A percentile compares a stretch with the other conserved stretches of the same genome.
phyloP scores from a whole-genome alignment of 306 rosid species.

The Fragaria vesca region DNA sequence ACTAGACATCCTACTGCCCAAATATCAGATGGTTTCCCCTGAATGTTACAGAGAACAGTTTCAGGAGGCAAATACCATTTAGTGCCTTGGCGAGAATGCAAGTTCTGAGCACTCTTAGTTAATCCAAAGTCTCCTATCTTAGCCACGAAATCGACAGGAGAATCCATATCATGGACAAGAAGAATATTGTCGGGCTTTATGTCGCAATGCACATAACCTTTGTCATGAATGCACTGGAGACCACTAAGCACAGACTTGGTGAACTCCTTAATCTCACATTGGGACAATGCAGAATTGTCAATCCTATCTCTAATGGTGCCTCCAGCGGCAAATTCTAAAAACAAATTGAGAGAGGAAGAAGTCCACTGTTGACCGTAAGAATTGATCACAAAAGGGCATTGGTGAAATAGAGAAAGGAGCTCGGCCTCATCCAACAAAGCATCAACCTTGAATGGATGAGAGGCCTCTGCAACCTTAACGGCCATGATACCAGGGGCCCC shows the following conservation, averaged over 20 bases:
- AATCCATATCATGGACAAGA: not conserved
- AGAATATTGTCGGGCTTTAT: not conserved
- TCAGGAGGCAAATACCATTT: not conserved
- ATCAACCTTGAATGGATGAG: not conserved
- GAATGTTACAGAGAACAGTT: not conserved
- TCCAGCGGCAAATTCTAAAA: not conserved
- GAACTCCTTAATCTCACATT: not conserved
- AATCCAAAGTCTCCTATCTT: constrained; percentile 9
- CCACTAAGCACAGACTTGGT: not conserved
- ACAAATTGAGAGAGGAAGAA: not conserved
- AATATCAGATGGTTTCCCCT: constrained; percentile 14
- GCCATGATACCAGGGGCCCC: not conserved
- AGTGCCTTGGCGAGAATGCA: not conserved
- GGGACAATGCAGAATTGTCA: not conserved
- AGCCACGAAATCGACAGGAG: not conserved
- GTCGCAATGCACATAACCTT: not conserved
- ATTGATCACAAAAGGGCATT: not conserved
- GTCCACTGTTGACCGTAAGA: not conserved
- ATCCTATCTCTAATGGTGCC: not conserved
- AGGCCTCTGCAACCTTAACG: not conserved
- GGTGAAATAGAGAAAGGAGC: not conserved
- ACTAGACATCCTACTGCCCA: constrained; percentile 11
- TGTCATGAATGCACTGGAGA: not conserved
- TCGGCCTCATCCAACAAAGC: not conserved
- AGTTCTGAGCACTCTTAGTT: not conserved